A percentile compares a stretch with the other conserved stretches of the same genome.
phyloP scores from a whole-genome alignment of 2,329 filamentous ascomycete species.

The Monosporascus sp. region DNA sequence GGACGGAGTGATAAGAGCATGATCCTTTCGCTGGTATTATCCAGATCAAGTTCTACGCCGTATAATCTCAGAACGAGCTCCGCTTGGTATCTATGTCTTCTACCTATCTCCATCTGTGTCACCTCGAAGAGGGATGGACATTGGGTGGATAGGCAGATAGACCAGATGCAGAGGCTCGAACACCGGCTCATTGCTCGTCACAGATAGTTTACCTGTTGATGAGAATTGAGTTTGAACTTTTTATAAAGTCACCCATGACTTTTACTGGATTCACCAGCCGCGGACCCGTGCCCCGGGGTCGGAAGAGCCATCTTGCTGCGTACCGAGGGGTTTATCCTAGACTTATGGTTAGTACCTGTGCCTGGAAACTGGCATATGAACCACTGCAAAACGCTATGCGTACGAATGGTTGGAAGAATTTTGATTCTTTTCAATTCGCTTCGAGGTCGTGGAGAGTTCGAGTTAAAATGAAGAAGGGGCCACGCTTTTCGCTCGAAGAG shows the following conservation, averaged over 20 bases:
- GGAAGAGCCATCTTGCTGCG: constrained; percentile 19
- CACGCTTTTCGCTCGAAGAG: not conserved
- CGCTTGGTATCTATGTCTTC: constrained; percentile 9
- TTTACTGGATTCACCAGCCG: constrained; percentile 24
- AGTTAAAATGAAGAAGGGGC: not conserved
- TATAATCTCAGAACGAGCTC: constrained; percentile 71
- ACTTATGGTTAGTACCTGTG: not conserved
- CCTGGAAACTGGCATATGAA: not conserved
- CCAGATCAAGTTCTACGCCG: constrained; percentile 93
- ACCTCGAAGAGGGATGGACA: constrained; percentile 1
- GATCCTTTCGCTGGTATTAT: constrained; percentile 99
- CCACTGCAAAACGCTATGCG: not conserved
- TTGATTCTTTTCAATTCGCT: not conserved
- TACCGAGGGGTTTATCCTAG: constrained; percentile 15
- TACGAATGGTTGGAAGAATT: not conserved
- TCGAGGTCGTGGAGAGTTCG: not conserved
- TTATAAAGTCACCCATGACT: constrained; percentile 20
- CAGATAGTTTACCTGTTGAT: constrained; percentile 30
- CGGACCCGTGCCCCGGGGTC: constrained; percentile 20
- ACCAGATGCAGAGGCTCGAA: constrained; percentile 26
- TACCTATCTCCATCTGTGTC: constrained; percentile 9
- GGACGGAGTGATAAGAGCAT: constrained; percentile 61
- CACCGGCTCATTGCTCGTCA: constrained; percentile 32
- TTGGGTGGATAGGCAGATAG: constrained; percentile 13
- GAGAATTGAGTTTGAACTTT: constrained; percentile 22